A percentile compares a stretch with the other conserved stretches of the same genome.
Conservation (phyloP, 768 basidiomycete species). For the Rhizopogon vinicolor region DNA sequence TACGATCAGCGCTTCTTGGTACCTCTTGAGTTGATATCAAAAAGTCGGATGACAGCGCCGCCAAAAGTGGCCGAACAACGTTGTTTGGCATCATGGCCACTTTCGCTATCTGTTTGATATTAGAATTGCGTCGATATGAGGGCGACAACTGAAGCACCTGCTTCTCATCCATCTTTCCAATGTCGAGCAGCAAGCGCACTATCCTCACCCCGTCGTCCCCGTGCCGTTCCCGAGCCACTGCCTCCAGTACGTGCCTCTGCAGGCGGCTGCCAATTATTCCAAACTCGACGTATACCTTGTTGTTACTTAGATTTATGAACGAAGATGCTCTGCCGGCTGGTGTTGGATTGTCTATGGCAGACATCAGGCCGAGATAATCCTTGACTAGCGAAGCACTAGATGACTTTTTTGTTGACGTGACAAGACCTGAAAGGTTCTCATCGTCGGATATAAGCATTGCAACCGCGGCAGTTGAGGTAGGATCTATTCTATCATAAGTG, state of each 20-base stretch:
- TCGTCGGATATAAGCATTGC: conserved; percentile 60
- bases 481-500: conserved; percentile 36
- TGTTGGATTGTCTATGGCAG: conserved; percentile 80
- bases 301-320: conserved; percentile 65
- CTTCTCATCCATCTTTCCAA: conserved; percentile 93
- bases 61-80: conserved; percentile 77
- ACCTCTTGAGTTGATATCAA: conserved; percentile 92
- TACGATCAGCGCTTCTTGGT: conserved; percentile 85
- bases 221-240: conserved; percentile 76
- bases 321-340: conserved; percentile 61
- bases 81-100: conserved; percentile 89
- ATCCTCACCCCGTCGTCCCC: conserved; percentile 83
- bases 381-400: conserved; percentile 60
- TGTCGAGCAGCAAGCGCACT: conserved; percentile 68
- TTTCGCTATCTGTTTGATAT: conserved; percentile 75
- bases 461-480: conserved; percentile 63
- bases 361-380: conserved; percentile 77
- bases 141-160: conserved; percentile 47
- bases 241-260: conserved; percentile 67
- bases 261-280: conserved; percentile 65
- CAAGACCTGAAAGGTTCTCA: conserved; percentile 58
- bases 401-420: conserved; percentile 47
- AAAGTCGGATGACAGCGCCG: conserved; percentile 74
- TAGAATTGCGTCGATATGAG: conserved; percentile 1
- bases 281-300: conserved; percentile 80